These are phyloP conservation scores for Lentinula detonsa DNA, from an alignment of 768 basidiomycete species.

Conservation along the genomic window DNA sequence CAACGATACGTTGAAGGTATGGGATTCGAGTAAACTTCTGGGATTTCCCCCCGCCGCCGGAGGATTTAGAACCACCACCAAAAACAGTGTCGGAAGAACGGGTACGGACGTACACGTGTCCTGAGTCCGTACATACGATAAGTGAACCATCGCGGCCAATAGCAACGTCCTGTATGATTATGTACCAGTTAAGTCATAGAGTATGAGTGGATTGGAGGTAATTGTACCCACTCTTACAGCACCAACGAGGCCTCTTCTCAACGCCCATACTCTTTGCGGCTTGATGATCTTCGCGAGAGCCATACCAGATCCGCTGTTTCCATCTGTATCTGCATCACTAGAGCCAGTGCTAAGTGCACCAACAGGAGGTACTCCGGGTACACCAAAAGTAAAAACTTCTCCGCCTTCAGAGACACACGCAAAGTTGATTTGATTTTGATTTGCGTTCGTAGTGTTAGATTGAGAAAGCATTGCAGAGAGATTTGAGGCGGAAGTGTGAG, in stretches of 20 bases:
- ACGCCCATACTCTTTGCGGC: slow-evolving; percentile 88
- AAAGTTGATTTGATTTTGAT: slow-evolving; percentile 1
- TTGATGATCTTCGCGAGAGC: slow-evolving; percentile 41
- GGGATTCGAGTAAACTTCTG: slow-evolving; percentile 79
- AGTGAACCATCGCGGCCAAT: slow-evolving; percentile 83
- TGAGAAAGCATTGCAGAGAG: slow-evolving; percentile 1
- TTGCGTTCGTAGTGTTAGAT: not conserved
- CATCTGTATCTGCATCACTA: not conserved
- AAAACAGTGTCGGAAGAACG: slow-evolving; percentile 30
- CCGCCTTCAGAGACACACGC: slow-evolving; percentile 30
- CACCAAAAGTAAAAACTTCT: slow-evolving; percentile 83
- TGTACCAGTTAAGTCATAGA: not conserved
- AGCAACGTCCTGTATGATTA: slow-evolving; percentile 68
- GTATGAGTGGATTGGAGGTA: not conserved
- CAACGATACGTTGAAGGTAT: slow-evolving; percentile 77
- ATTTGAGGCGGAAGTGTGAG: not conserved
- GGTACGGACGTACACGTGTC: slow-evolving; percentile 85
- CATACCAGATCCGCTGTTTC: slow-evolving; percentile 1
- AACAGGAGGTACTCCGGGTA: slow-evolving; percentile 23
- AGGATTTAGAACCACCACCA: slow-evolving; percentile 16
- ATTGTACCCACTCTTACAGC: slow-evolving; percentile 46
- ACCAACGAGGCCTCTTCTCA: slow-evolving; percentile 80
- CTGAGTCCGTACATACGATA: slow-evolving; percentile 90
- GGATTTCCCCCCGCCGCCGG: slow-evolving; percentile 30
- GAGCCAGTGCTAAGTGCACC: not conserved